Evolutionary conservation across 805 yeast genomes (phyloP).

Genomic region (Wickerhamomyces hampshirensis): DNA sequence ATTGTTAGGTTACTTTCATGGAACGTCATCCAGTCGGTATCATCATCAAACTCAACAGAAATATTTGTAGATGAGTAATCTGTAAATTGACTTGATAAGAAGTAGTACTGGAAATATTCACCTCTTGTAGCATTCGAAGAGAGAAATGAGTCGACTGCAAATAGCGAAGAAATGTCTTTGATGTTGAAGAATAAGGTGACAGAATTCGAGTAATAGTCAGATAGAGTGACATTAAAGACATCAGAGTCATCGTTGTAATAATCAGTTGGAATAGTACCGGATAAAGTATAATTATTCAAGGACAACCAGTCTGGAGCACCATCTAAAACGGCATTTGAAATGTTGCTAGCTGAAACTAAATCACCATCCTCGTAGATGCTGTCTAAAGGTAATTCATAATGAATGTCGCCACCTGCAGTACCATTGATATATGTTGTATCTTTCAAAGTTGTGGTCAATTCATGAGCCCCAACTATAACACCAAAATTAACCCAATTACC

Average conservation of each 20-base stretch:
- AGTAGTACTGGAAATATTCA: constrained; percentile 50
- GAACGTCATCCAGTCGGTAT: constrained; percentile 62
- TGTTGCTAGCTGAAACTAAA: constrained; percentile 41
- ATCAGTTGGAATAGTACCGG: constrained; percentile 52
- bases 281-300: constrained; percentile 39
- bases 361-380: constrained; percentile 62
- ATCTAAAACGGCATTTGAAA: constrained; percentile 45
- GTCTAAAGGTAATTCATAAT: constrained; percentile 55
- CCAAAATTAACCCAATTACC: constrained; percentile 68
- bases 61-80: constrained; percentile 46
- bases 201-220: constrained; percentile 56
- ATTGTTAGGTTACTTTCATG: constrained; percentile 58
- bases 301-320: constrained; percentile 59
- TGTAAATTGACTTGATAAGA: constrained; percentile 53
- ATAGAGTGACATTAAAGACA: constrained; percentile 49
- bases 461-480: constrained; percentile 84
- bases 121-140: constrained; percentile 68
- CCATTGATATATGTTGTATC: constrained; percentile 59
- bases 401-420: constrained; percentile 52
- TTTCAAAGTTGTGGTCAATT: constrained; percentile 61
- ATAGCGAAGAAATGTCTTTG: constrained; percentile 47
- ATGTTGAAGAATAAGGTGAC: constrained; percentile 56
- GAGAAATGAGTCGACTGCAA: constrained; percentile 48
- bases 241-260: constrained; percentile 25
- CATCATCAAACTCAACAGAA: constrained; percentile 35